Evolutionary conservation across 768 basidiomycete genomes (phyloP), one percentile per base, ranked within the genome.

Genomic region (Boletus insuetus): DNA sequence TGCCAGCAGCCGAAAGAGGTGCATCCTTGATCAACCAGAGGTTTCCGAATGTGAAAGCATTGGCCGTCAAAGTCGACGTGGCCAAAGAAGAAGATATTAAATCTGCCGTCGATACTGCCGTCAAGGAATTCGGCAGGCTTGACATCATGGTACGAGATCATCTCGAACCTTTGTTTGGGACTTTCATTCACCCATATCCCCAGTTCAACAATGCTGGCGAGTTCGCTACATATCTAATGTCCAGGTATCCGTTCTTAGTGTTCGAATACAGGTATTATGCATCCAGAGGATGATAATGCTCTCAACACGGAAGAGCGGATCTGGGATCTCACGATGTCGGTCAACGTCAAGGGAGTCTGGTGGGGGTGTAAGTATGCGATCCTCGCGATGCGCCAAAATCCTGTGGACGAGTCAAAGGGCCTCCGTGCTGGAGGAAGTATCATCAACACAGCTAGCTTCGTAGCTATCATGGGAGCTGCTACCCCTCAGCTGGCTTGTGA

Each of bases 331-430:
- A 93, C 91, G 3, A 91, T 91, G 87, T 82, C 87, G 59, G 85
- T 98, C 77, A 98, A 98, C 71, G 83, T 96, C 67, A 99, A 98
- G 75, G 97, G 97, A 49, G 97, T 98, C 56, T 98, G 96, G 97
- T 99, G 89, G 87, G 97, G 97, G 32, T 95, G 90, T 80, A 98
- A 98, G 74, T 87, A 98, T 66, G 97, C 96, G 6, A 95, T 99
- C 67, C 77, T 87, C 49, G 97, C 97, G 37, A 99, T 99, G 96
- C 86, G 92, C 56, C 74, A 91, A 58, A 99, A 99, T 73, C 83
- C 91, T 12, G 83, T 83, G 44, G 94, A 98, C 54, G 80, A 82
- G 56, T 75, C 82, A 57, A 92, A 87, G 71, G 89, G 91, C 4
- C 82, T 98, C 13, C 86, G 82, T 64, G 75, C 77, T 12, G 91